Evolutionary conservation across 306 rosid genomes (phyloP), one percentile per base, ranked within the genome.

Genomic region (Corylus americana): DNA sequence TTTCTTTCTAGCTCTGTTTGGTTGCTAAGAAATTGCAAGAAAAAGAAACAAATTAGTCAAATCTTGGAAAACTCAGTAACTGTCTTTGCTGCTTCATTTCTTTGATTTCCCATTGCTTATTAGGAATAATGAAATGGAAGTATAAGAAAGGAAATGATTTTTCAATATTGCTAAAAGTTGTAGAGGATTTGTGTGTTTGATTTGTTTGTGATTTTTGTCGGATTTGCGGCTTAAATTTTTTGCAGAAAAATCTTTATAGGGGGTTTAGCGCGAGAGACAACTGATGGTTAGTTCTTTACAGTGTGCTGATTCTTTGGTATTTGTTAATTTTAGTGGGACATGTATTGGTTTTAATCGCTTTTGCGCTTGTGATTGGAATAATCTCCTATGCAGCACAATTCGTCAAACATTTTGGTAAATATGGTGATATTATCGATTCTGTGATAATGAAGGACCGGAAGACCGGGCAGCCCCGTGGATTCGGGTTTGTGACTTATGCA

Each of bases 171-270:
- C 14, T n/a, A 27, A 27, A 51, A 13, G 31, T 3, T 71, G 31
- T 47, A 14, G 17, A 13, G 14, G 45, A 35, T 6, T 35, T 37
- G 12, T 4, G 17, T 37, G 11, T 55, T 18, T 77, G 70, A 8
- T 17, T 69, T 11, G 62, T 67, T 68, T 81, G 48, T 72, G 20
- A 37, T 78, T 78, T 66, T 73, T 83, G 27, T 69, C 76, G 69
- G 8, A 59, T 62, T 82, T 86, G 59, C 81, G 45, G 80, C 74
- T 59, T 79, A 81, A 87, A 42, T 42, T 42, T 88, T 1, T 87
- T 90, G 97, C 94, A 94, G 97, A 87, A 94, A 94, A 86, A 94
- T 94, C 58, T 94, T 94, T 75, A 91, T 94, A 83, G 98, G 97
- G 63, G 98, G 98, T 84, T 90, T 94, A 89, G 95, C 98, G 57